A percentile compares a stretch with the other conserved stretches of the same genome.
Conservation (phyloP, 139 green algal species). For the Parachlorella kessleri region DNA sequence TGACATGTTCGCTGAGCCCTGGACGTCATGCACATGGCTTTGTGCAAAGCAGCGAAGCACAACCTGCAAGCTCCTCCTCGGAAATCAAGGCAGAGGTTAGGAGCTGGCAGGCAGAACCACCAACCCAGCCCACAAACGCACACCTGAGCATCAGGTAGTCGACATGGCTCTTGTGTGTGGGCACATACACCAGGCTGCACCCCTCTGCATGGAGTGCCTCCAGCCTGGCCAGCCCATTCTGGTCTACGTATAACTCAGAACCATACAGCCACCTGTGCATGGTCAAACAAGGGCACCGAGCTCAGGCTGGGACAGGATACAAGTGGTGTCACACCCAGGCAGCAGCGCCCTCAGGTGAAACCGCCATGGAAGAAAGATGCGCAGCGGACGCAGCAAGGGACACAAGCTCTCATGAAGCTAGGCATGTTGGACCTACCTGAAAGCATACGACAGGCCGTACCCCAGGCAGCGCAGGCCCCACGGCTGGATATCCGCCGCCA, state of each 20-base stretch:
- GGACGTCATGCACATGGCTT: too few species aligned
- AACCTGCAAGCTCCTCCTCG: too few species aligned
- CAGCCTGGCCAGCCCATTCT: slow-evolving; percentile 3
- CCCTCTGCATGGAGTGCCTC: background rate
- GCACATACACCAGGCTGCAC: slow-evolving; percentile 24
- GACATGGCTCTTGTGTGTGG: slow-evolving; percentile 53
- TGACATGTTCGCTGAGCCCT: too few species aligned
- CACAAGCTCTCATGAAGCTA: background rate
- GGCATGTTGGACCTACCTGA: background rate
- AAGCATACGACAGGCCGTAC: background rate
- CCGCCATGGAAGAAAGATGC: background rate
- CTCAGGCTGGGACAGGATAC: background rate
- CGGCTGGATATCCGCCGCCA: slow-evolving; percentile 12
- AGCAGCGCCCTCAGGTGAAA: background rate
- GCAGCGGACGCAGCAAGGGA: background rate
- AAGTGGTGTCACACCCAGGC: background rate
- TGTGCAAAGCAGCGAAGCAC: too few species aligned
- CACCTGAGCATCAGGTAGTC: slow-evolving; percentile 50
- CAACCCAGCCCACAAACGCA: too few species aligned
- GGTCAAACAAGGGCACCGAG: background rate
- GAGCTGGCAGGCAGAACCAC: too few species aligned
- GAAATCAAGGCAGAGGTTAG: too few species aligned
- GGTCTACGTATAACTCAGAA: slow-evolving; percentile 22
- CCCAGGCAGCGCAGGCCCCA: slow-evolving; percentile 12
- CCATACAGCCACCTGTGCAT: slow-evolving; percentile 26